Percentiles rank a stretch among this genome's conserved stretches.
These are phyloP conservation scores for Lepidium africanum DNA, from an alignment of 345 rosid species.

Conservation along the genomic window DNA sequence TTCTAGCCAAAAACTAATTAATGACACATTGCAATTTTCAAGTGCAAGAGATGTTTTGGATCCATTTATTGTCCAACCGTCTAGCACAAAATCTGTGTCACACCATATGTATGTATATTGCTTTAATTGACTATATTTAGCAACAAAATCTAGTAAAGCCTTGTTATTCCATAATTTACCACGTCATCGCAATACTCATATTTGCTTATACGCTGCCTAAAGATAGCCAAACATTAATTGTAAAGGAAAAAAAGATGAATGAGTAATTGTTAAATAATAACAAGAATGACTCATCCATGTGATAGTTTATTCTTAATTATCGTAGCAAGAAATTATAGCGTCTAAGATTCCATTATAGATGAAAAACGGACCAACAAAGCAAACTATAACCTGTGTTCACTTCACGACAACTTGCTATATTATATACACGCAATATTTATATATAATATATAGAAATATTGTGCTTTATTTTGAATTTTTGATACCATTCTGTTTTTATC, in stretches of 20 bases:
- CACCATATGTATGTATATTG: background rate
- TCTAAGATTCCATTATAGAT: constrained; percentile 22
- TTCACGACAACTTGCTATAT: constrained; percentile 14
- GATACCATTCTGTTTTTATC: too few relatives aligned
- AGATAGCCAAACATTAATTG: background rate
- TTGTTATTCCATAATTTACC: background rate
- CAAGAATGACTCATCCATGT: background rate
- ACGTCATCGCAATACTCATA: background rate
- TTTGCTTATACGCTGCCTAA: background rate
- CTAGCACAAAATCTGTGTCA: background rate
- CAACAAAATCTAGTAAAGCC: background rate
- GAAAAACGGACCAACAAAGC: constrained; percentile 30
- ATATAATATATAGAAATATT: too few relatives aligned
- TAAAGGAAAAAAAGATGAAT: too few relatives aligned
- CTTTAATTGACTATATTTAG: background rate
- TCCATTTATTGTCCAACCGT: background rate
- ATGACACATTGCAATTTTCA: too few relatives aligned
- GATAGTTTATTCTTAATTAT: background rate
- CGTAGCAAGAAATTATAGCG: constrained; percentile 20
- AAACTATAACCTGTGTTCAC: constrained; percentile 3
- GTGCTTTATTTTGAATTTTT: too few relatives aligned
- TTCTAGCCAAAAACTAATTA: too few relatives aligned
- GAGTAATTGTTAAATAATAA: background rate
- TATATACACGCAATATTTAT: background rate
- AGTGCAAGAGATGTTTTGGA: background rate